Percentiles rank a stretch among this genome's conserved stretches.
Evolutionary conservation across 768 basidiomycete genomes (phyloP).

Genomic region (Gyrodon lividus): DNA sequence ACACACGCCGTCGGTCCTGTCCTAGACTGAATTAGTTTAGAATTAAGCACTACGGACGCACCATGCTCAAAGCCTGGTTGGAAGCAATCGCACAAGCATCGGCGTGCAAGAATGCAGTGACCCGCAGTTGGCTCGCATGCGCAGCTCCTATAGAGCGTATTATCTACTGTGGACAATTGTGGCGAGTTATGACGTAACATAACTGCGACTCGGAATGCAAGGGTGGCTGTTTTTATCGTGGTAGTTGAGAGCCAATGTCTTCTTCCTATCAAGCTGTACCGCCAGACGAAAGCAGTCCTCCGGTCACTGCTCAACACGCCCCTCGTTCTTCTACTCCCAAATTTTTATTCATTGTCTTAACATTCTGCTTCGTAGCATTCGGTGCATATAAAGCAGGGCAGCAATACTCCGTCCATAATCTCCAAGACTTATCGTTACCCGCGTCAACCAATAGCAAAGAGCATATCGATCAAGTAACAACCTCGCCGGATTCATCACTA

Average conservation of each 20-base stretch:
- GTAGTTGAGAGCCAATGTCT: no score
- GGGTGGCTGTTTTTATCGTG: not conserved
- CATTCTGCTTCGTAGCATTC: slow-evolving; percentile 39
- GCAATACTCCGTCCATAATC: slow-evolving; percentile 28
- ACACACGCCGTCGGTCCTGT: not conserved
- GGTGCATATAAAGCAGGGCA: slow-evolving; percentile 44
- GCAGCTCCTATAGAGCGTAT: no score
- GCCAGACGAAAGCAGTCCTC: slow-evolving; percentile 14
- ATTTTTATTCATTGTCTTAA: slow-evolving; percentile 35
- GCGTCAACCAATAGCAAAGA: slow-evolving; percentile 13
- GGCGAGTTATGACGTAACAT: slow-evolving; percentile 28
- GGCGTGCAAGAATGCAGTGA: no score
- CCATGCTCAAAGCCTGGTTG: no score
- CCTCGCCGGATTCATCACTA: slow-evolving; percentile 5
- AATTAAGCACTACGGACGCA: not conserved
- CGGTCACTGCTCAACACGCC: slow-evolving; percentile 20
- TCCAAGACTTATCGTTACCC: not conserved
- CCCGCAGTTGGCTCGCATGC: no score
- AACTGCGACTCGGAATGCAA: not conserved
- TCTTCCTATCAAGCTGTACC: slow-evolving; percentile 23
- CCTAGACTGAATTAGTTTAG: not conserved
- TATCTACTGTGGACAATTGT: no score
- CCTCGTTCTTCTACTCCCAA: slow-evolving; percentile 28
- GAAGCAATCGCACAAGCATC: no score
- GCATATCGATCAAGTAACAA: slow-evolving; percentile 12